Conservation (phyloP, 305 asterid genomes). For the Coffea humblotiana region DNA sequence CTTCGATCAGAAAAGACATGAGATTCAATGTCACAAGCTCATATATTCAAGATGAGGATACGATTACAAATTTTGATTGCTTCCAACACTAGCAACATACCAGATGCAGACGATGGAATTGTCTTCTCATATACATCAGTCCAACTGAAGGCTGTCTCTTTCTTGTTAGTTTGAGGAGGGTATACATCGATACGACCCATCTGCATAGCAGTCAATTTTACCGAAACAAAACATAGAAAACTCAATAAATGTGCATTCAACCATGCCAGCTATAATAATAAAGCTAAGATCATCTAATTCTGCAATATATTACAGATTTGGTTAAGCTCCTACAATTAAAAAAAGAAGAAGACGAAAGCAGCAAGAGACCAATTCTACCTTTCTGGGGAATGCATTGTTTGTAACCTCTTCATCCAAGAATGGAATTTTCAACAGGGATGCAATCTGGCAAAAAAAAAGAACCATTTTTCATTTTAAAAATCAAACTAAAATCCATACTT, state of each 20-base stretch:
- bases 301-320: background rate
- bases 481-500: background rate
- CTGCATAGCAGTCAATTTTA: conserved; percentile 36
- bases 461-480: conserved; percentile 9
- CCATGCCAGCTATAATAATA: background rate
- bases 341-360: no score
- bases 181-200: conserved; percentile 78
- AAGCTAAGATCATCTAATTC: background rate
- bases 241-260: background rate
- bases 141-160: conserved; percentile 72
- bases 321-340: background rate
- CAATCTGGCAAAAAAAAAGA: conserved; percentile 51
- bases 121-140: conserved; percentile 69
- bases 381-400: conserved; percentile 62
- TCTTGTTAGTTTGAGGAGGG: conserved; percentile 64
- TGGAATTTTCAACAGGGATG: conserved; percentile 87
- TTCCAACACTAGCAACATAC: conserved; percentile 27
- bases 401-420: conserved; percentile 77
- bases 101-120: conserved; percentile 40
- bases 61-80: background rate
- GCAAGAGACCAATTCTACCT: conserved; percentile 36
- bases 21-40: background rate
- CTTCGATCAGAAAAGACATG: background rate
- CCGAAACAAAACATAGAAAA: background rate
- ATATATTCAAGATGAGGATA: background rate